Percentiles rank a stretch among this genome's conserved stretches.
phyloP scores from a whole-genome alignment of 1,284 basidiomycete species.

The Heterobasidion parviporum region DNA sequence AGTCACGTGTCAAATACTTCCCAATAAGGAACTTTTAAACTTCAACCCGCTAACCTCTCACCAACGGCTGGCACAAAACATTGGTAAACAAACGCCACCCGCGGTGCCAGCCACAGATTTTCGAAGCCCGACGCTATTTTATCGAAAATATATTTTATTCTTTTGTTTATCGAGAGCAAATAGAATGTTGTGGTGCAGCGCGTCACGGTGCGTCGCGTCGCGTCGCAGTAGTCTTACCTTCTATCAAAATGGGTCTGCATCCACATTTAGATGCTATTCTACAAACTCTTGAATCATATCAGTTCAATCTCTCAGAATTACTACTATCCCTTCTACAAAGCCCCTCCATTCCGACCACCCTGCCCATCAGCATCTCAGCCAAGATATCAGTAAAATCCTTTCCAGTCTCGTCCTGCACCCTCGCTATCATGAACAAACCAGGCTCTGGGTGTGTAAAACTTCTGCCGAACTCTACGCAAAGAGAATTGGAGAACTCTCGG shows the following conservation, averaged over 20 bases:
- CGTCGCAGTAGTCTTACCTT: neutral
- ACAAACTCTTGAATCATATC: neutral
- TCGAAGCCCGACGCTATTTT: neutral
- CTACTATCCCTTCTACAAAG: neutral
- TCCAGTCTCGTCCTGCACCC: neutral
- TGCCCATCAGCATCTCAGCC: neutral
- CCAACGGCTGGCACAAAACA: neutral
- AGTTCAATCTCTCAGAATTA: neutral
- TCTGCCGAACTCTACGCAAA: neutral
- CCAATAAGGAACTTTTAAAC: too few relatives aligned
- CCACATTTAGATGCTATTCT: neutral
- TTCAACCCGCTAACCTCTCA: neutral
- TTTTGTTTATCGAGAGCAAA: too few relatives aligned
- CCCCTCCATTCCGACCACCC: neutral
- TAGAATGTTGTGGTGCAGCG: too few relatives aligned
- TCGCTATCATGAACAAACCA: neutral
- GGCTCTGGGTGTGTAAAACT: neutral
- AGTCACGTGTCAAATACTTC: too few relatives aligned
- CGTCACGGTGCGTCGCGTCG: too few relatives aligned
- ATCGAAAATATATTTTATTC: neutral
- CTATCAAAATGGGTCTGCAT: neutral
- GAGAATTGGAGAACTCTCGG: neutral
- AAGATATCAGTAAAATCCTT: neutral
- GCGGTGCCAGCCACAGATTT: neutral
- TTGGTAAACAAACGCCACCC: neutral